Percentiles rank a stretch among this genome's conserved stretches.
These are phyloP conservation scores for Pezizomycotina sp. DNA, from an alignment of 2,329 filamentous ascomycete genomes.

Conservation along the genomic window DNA sequence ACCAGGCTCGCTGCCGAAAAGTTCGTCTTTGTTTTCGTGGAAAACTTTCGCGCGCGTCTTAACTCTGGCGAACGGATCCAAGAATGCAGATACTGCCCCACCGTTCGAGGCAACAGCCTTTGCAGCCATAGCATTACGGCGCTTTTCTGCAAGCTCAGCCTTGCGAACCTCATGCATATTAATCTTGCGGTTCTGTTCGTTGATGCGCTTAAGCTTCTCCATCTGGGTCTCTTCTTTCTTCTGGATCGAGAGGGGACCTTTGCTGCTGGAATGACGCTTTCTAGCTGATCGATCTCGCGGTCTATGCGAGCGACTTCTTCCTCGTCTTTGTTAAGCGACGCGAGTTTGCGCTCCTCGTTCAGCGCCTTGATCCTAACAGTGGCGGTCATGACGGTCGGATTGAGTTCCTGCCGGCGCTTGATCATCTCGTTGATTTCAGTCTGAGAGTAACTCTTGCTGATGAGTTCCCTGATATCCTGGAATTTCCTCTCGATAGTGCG, in stretches of 20 bases:
- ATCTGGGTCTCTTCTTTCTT: conserved; percentile 47
- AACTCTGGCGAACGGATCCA: conserved; percentile 41
- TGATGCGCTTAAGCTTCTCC: conserved; percentile 67
- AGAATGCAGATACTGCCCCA: conserved; percentile 37
- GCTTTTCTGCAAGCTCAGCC: conserved; percentile 69
- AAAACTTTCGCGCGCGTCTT: conserved; percentile 52
- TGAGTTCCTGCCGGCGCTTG: conserved; percentile 38
- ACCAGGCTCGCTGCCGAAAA: neutral
- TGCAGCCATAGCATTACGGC: conserved; percentile 44
- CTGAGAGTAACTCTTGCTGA: conserved; percentile 19
- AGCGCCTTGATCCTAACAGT: conserved; percentile 67
- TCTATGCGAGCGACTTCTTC: conserved; percentile 49
- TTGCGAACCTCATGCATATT: conserved; percentile 85
- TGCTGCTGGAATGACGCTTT: too few species aligned
- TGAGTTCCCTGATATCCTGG: conserved; percentile 21
- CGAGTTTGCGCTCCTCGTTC: conserved; percentile 62
- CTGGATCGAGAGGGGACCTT: conserved; percentile 33
- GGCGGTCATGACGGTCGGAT: too few species aligned
- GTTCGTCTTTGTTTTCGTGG: too few species aligned
- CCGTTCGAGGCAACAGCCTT: conserved; percentile 46
- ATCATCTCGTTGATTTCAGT: conserved; percentile 23
- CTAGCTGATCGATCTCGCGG: conserved; percentile 36
- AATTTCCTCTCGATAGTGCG: conserved; percentile 21
- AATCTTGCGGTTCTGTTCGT: conserved; percentile 63
- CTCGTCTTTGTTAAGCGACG: conserved; percentile 47